Evolutionary conservation across 2,329 filamentous ascomycete species (phyloP).

Genomic region (Calonectria fujianensis): DNA sequence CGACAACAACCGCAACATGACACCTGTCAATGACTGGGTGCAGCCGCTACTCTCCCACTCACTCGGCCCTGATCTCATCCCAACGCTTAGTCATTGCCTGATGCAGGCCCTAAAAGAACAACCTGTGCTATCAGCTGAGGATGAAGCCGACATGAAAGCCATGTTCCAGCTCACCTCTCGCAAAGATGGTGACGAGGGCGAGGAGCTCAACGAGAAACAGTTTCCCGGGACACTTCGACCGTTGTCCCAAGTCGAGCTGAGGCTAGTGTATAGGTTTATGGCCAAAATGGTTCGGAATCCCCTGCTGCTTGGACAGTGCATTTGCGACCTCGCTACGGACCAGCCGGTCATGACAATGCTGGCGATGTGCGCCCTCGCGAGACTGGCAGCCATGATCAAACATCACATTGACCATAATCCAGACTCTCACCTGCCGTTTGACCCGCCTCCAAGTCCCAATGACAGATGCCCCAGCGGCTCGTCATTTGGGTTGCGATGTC

Average conservation of each 20-base stretch:
- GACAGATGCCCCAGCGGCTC: background rate
- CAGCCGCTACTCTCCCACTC: background rate
- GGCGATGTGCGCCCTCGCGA: conserved; percentile 2
- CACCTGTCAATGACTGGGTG: background rate
- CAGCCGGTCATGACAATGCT: background rate
- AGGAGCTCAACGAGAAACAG: background rate
- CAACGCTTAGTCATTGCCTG: background rate
- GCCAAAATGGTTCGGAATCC: background rate
- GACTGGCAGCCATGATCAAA: conserved; percentile 2
- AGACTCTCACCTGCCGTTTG: background rate
- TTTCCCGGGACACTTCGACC: background rate
- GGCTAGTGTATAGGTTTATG: background rate
- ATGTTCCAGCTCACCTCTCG: background rate
- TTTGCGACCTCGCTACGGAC: conserved; percentile 1
- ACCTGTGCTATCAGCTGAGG: background rate
- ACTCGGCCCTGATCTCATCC: background rate
- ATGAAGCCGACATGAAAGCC: background rate
- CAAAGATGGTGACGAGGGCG: background rate
- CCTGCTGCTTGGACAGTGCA: background rate
- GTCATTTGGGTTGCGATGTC: background rate
- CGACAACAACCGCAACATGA: background rate
- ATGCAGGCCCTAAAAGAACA: background rate
- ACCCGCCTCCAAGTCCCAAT: background rate
- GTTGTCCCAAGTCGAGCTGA: background rate
- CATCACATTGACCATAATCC: background rate